These are phyloP conservation scores for Sporothrix luriei DNA, from an alignment of 2,329 filamentous ascomycete genomes.

Conservation along the genomic window DNA sequence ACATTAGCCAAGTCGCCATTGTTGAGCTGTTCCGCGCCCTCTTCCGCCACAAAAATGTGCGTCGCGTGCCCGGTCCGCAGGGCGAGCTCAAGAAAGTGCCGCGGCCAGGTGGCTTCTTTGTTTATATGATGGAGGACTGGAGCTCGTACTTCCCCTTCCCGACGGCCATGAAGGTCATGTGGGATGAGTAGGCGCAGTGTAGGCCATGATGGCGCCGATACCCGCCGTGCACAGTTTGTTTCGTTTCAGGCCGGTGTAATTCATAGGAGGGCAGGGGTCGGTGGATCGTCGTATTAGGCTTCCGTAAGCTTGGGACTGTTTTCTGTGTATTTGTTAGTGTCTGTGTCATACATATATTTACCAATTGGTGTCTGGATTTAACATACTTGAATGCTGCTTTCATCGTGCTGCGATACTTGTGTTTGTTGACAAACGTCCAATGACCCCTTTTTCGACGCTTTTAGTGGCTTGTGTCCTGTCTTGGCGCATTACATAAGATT, in stretches of 20 bases:
- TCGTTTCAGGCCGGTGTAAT: background rate
- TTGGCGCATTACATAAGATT: background rate
- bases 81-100: conserved; percentile 68
- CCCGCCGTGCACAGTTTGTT: background rate
- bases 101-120: conserved; percentile 56
- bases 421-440: no score
- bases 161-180: conserved; percentile 57
- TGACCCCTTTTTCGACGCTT: no score
- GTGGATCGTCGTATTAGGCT: background rate
- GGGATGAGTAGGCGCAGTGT: conserved; percentile 46
- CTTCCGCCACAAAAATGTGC: conserved; percentile 62
- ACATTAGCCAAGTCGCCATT: conserved; percentile 63
- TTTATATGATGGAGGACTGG: conserved; percentile 69
- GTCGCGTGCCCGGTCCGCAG: conserved; percentile 63
- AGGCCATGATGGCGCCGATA: no score
- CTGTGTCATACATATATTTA: background rate
- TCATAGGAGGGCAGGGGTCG: background rate
- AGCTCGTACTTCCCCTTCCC: conserved; percentile 54
- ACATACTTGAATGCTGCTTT: background rate
- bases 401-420: background rate
- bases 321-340: no score
- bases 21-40: conserved; percentile 69
- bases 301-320: no score
- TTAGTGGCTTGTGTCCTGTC: background rate
- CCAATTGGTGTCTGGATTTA: background rate